Evolutionary conservation across 148 eudicot genomes (phyloP), one percentile per base, ranked within the genome.

Genomic region (Limonium bicolor): DNA sequence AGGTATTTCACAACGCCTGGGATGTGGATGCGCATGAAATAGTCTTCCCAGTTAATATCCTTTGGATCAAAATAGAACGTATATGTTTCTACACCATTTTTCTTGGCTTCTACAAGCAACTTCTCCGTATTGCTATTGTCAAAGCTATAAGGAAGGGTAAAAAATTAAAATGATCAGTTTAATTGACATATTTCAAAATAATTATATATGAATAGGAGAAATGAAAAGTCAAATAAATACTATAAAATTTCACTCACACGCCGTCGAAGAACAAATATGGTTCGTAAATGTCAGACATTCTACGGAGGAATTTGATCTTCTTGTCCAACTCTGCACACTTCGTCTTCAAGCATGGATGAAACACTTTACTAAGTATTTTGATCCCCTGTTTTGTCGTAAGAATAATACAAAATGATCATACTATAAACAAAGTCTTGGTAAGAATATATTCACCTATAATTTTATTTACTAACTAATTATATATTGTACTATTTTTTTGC

Each of bases 21-120:
- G 36, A 76, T 23, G 55, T 71, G 77, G 26, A 48, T 61, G 21
- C 55, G 39, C 53, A 58, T 19, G 46, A 76, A 71, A 46, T 76
- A 71, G 37, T 71, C 69, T 0, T 76, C 66, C 82, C 82, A 76
- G 34, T 68, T 48, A 4, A 76, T 64, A 23, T 13, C 42, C 51
- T 47, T 62, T 6, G 74, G 74, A 41, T 76, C 69, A 40, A 67
- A 71, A 29, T 71, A 67, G 64, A 76, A 76, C 20, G 64, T 2
- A 20, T 67, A 67, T 0, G 51, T 60, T 49, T 73, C 75, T 0
- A 39, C 30, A 0, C 55, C 53, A 5, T 65, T 34, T 31, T 60
- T 52, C 25, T 26, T 49, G 20, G 56, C 62, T 27, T 45, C 62
- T 18, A 27, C 54, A 13, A 72, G 55, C 16, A 70, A 36, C 37